Base-by-base conservation (phyloP, 192 early-diverging fungal genomes). In the Podila verticillata region DNA sequence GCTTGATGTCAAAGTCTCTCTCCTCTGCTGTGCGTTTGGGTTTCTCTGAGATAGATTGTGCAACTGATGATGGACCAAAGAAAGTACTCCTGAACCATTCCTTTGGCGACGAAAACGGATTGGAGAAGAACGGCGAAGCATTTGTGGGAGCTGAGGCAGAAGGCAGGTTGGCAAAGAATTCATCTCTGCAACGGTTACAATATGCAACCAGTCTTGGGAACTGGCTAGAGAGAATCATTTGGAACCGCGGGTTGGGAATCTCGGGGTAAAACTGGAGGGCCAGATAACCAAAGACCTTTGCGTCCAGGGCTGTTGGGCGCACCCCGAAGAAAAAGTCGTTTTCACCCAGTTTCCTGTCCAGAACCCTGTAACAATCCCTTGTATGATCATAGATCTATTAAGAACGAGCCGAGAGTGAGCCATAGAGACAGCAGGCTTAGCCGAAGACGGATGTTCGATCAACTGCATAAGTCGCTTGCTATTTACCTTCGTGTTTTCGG, bases 301-400 rank as follows among this genome's bases (percentile, higher is more conserved):
- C 90, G 77, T 98, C 97, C 9, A 97, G 82, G 17, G 92, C 88
- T 13, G 90, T 89, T 4, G 94, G 90, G 13, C 88, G 82, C 51
- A 89, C 83, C 7, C 95, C 96, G 83, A 95, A 96, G 69, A 98
- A 94, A 74, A 91, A 98, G 2, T 87, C 84, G 63, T 95, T 87
- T 9, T 87, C 79, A 20, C 91, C 93, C 2, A 98, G 84, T 86
- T 94, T 94, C 13, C 77, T 84, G 29, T 91, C 87, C 48, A 98
- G 79, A 44, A 85, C 85, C 12, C 75, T 72, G 77, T 95, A 93
- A 22, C 87, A 88, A 51, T 93, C 86, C 30, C 88, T 75, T 8
- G 92, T 92, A 68, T 90, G 78, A 20, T 77, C 74, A 72, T 96
- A 95, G 77, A 96, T 90, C 84, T 94, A 84, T 28, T 79, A 54